Conservation (phyloP, 2,329 filamentous ascomycete species). For the Coleophoma eucalyptorum region DNA sequence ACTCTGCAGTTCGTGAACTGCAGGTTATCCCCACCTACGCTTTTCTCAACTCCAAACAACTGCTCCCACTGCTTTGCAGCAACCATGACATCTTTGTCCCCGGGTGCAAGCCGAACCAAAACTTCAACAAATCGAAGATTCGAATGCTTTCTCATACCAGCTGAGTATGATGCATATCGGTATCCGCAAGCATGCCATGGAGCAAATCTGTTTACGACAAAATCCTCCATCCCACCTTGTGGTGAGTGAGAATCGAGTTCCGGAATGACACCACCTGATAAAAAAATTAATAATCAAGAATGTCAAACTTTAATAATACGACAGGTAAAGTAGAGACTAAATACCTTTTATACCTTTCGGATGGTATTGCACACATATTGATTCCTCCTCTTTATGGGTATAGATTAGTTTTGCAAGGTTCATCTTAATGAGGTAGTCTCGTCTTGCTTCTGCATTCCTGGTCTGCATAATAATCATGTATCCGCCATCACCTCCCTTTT, state of each 20-base stretch:
- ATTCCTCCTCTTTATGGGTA: conserved; percentile 27
- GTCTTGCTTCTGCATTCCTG: conserved; percentile 30
- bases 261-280: conserved; percentile 8
- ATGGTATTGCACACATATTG: conserved; percentile 37
- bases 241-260: conserved; percentile 13
- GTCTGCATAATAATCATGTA: conserved; percentile 47
- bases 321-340: too few relatives aligned
- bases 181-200: conserved; percentile 40
- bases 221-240: not conserved
- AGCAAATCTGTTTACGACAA: conserved; percentile 32
- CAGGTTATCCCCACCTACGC: conserved; percentile 11
- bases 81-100: conserved; percentile 29
- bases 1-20: conserved; percentile 30
- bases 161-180: conserved; percentile 28
- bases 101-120: conserved; percentile 31
- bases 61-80: conserved; percentile 36
- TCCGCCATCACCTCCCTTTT: conserved; percentile 35
- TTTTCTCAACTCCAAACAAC: conserved; percentile 28
- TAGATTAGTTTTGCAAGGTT: conserved; percentile 33
- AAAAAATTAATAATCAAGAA: too few relatives aligned
- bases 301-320: too few relatives aligned
- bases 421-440: conserved; percentile 31
- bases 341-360: conserved; percentile 32
- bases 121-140: conserved; percentile 29
- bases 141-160: conserved; percentile 30